Percentiles rank a stretch among this genome's conserved stretches.
Evolutionary conservation across 148 eudicot genomes (phyloP).

Genomic region (Silene uniflora): DNA sequence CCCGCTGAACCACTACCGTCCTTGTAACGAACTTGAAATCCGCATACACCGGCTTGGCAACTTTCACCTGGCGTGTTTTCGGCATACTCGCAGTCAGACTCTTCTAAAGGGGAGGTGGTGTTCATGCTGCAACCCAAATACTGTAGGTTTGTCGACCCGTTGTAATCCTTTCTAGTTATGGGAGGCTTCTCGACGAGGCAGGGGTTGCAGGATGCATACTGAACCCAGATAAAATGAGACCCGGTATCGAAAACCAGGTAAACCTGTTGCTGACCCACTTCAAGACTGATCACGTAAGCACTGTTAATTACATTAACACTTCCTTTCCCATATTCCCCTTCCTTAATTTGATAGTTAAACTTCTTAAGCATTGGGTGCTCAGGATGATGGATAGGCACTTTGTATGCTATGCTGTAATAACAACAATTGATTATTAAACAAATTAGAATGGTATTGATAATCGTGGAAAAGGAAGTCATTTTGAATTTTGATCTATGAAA

Average conservation of each 20-base stretch:
- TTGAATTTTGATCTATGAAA: no score
- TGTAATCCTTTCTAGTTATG: background rate
- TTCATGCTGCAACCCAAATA: no score
- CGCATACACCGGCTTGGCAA: background rate
- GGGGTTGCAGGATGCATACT: background rate
- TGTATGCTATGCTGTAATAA: no score
- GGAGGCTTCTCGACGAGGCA: background rate
- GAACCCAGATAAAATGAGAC: background rate
- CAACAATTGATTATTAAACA: no score
- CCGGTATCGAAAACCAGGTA: background rate
- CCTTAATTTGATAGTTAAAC: no score
- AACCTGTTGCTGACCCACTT: background rate
- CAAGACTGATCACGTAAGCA: background rate
- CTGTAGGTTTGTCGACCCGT: background rate
- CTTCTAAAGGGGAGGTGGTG: no score
- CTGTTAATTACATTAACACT: no score
- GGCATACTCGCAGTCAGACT: no score
- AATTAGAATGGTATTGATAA: no score
- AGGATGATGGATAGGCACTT: no score
- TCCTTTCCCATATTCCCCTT: background rate
- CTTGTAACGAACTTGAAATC: background rate
- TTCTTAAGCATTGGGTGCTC: no score
- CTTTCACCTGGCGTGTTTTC: background rate
- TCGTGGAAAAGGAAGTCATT: no score
- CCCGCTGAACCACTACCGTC: background rate